phyloP scores from a whole-genome alignment of 108 stramenopile genomes.

The Pseudonitzschia multiseries region DNA sequence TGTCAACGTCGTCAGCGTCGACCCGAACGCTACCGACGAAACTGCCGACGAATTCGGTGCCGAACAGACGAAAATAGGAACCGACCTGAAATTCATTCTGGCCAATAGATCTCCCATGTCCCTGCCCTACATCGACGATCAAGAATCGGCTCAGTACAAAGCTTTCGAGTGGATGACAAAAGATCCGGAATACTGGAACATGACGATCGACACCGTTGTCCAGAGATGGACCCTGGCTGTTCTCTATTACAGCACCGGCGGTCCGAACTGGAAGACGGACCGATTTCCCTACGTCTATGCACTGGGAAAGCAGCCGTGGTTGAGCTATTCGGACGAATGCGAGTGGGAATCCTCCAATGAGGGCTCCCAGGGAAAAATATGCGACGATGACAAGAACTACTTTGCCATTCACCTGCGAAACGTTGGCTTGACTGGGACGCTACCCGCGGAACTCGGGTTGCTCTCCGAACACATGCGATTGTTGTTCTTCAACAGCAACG shows the following conservation, averaged over 20 bases:
- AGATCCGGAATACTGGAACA: constrained; percentile 22
- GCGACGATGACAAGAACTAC: constrained; percentile 28
- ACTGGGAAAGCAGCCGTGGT: constrained; percentile 11
- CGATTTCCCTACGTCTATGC: not conserved
- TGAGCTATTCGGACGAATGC: constrained; percentile 52
- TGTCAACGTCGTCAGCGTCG: not conserved
- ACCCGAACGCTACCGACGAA: too few relatives aligned
- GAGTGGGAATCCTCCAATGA: constrained; percentile 34
- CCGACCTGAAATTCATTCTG: constrained; percentile 14
- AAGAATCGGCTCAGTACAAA: constrained; percentile 21
- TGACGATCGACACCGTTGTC: constrained; percentile 18
- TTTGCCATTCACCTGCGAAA: constrained; percentile 27
- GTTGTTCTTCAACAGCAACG: constrained; percentile 5
- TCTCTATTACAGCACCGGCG: constrained; percentile 56
- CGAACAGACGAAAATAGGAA: not conserved
- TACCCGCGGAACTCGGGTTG: constrained; percentile 47
- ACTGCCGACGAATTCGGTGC: not conserved
- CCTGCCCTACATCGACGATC: not conserved
- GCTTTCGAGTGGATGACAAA: constrained; percentile 28
- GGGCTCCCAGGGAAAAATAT: constrained; percentile 21
- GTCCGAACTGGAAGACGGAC: constrained; percentile 50
- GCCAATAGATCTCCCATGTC: constrained; percentile 1
- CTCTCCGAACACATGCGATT: constrained; percentile 7
- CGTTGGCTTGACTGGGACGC: constrained; percentile 44
- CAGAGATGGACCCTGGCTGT: constrained; percentile 52